Percentiles rank a stretch among this genome's conserved stretches.
Evolutionary conservation across 257 asterid genomes (phyloP).

Genomic region (Phtheirospermum japonicum): DNA sequence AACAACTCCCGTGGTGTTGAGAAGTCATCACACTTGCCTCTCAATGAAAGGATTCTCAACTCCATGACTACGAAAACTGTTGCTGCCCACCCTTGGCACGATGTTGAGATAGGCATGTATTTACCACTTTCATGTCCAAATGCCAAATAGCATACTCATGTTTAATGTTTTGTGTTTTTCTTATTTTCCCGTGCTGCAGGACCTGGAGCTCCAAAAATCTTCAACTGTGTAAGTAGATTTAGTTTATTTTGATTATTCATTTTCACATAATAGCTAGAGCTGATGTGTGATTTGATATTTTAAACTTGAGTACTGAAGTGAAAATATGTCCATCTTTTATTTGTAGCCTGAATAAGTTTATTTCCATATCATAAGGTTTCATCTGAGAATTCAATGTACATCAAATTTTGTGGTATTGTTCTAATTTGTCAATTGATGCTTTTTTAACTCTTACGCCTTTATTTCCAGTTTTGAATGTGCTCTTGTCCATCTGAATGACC

Average conservation of each 20-base stretch:
- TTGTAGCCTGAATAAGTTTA: conserved; percentile 14
- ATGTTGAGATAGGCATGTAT: conserved; percentile 78
- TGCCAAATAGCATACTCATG: conserved; percentile 5
- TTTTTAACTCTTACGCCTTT: background rate
- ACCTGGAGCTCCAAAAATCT: conserved; percentile 71
- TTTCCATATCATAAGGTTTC: background rate
- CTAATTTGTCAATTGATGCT: background rate
- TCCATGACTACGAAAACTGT: conserved; percentile 68
- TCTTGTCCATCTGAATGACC: background rate
- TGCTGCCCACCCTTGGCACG: conserved; percentile 99
- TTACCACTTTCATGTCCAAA: conserved; percentile 14
- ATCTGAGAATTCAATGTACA: too few species aligned
- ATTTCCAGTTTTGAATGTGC: background rate
- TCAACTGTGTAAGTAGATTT: conserved; percentile 71
- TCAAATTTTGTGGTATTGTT: background rate
- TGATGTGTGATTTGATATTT: conserved; percentile 5
- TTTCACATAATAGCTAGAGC: background rate
- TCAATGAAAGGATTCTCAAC: conserved; percentile 77
- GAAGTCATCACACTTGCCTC: conserved; percentile 46
- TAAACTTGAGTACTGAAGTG: conserved; percentile 10
- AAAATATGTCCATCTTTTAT: background rate
- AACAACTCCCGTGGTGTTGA: conserved; percentile 27
- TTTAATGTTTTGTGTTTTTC: conserved; percentile 9
- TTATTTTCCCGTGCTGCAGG: conserved; percentile 62
- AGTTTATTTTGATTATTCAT: conserved; percentile 16